These are phyloP conservation scores for Picea mariana DNA, from an alignment of 83 land plant species.

Conservation along the genomic window DNA sequence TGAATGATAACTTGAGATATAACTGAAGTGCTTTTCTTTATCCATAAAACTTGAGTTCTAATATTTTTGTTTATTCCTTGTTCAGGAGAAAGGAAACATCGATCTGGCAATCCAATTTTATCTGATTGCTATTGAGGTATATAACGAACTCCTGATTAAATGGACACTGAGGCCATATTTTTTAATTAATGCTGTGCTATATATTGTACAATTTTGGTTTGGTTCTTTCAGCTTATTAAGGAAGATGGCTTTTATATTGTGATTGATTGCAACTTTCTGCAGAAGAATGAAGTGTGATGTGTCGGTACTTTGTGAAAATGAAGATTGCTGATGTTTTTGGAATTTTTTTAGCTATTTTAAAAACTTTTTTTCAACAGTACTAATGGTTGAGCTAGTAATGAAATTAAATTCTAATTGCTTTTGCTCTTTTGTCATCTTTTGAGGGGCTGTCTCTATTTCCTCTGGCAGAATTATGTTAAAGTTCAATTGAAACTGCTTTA, in stretches of 20 bases:
- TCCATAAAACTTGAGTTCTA: neutral
- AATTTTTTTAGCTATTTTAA: neutral
- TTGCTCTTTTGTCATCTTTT: neutral
- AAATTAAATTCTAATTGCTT: too few relatives aligned
- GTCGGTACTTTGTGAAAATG: neutral
- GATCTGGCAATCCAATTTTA: constrained; percentile 93
- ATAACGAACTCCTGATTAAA: constrained; percentile 2
- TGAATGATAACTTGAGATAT: neutral
- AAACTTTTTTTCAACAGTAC: too few relatives aligned
- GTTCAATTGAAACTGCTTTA: neutral
- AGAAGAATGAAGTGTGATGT: neutral
- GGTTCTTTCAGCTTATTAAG: neutral
- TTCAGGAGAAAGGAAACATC: constrained; percentile 95
- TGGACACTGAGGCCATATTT: neutral
- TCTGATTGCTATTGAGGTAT: constrained; percentile 87
- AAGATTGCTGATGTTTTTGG: neutral
- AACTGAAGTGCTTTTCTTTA: neutral
- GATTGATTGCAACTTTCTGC: neutral
- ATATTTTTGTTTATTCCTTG: neutral
- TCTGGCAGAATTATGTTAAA: neutral
- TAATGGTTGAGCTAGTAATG: too few relatives aligned
- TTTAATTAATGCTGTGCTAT: neutral
- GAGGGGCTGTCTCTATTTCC: neutral
- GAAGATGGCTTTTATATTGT: neutral
- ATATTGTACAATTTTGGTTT: neutral